phyloP scores from a whole-genome alignment of 1,284 basidiomycete species.

The Leccinum pachyderme region DNA sequence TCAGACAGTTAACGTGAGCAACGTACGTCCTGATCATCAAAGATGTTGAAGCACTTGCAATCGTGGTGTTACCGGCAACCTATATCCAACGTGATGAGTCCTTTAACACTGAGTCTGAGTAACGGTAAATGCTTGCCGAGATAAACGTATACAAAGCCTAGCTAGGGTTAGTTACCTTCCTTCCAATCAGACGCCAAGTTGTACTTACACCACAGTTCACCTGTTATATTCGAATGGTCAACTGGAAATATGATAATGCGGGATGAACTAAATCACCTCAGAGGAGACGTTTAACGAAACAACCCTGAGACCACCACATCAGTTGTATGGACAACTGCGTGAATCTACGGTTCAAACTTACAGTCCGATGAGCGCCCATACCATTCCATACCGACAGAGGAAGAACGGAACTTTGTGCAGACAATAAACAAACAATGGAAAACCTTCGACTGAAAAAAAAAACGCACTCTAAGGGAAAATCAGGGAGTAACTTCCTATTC shows the following conservation, averaged over 20 bases:
- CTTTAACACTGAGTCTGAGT: background rate
- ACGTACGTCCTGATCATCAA: constrained; percentile 68
- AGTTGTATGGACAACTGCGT: background rate
- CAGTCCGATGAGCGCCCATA: constrained; percentile 61
- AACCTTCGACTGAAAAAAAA: background rate
- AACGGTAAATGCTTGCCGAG: constrained; percentile 43
- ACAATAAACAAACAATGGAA: constrained; percentile 7
- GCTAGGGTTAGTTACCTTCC: constrained; percentile 8
- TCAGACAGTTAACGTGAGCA: background rate
- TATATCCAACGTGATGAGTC: constrained; percentile 10
- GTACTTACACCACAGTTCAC: constrained; percentile 58
- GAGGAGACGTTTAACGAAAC: constrained; percentile 52
- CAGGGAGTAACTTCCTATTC: background rate
- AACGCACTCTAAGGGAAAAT: constrained; percentile 19
- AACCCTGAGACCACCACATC: constrained; percentile 40
- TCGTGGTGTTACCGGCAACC: constrained; percentile 30
- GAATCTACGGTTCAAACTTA: constrained; percentile 26
- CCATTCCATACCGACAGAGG: constrained; percentile 65
- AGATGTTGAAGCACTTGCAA: constrained; percentile 42
- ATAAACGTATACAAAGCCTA: constrained; percentile 67
- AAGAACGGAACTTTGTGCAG: constrained; percentile 57
- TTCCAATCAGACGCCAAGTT: background rate
- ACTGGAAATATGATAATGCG: background rate
- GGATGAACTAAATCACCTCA: constrained; percentile 23
- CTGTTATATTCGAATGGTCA: constrained; percentile 32